A percentile compares a stretch with the other conserved stretches of the same genome.
phyloP scores from a whole-genome alignment of 257 asterid species.

The Cruciata laevipes region DNA sequence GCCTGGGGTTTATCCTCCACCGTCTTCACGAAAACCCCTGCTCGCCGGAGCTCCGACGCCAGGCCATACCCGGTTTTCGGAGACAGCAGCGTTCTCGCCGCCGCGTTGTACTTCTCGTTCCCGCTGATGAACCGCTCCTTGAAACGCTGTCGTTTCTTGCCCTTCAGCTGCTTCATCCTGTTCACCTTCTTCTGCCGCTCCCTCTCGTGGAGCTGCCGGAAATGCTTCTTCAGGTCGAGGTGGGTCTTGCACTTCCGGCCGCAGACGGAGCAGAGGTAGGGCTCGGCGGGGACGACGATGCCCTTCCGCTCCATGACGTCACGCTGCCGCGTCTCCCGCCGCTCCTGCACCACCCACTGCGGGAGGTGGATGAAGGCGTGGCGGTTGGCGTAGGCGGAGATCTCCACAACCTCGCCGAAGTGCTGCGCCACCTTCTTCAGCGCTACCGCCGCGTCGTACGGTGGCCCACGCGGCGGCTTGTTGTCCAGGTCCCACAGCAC shows the following conservation, averaged over 20 bases:
- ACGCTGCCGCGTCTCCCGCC: slow-evolving; percentile 51
- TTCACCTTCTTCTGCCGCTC: slow-evolving; percentile 76
- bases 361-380: slow-evolving; percentile 89
- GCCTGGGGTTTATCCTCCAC: slow-evolving; percentile 95
- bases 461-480: slow-evolving; percentile 95
- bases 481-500: slow-evolving; percentile 89
- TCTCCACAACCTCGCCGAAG: slow-evolving; percentile 71
- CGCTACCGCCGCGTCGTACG: slow-evolving; percentile 74
- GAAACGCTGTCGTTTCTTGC: slow-evolving; percentile 73
- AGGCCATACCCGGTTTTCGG: slow-evolving; percentile 79
- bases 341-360: slow-evolving; percentile 70
- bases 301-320: slow-evolving; percentile 69
- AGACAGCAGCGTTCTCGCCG: slow-evolving; percentile 50
- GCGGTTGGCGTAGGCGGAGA: slow-evolving; percentile 83
- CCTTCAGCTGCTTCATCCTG: slow-evolving; percentile 73
- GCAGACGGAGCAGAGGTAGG: slow-evolving; percentile 74
- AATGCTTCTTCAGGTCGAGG: slow-evolving; percentile 75
- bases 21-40: slow-evolving; percentile 82
- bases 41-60: slow-evolving; percentile 72
- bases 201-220: slow-evolving; percentile 70
- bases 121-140: slow-evolving; percentile 69
- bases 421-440: slow-evolving; percentile 56
- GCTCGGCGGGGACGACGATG: slow-evolving; percentile 28
- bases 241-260: slow-evolving; percentile 72
- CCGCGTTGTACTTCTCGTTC: slow-evolving; percentile 68